Evolutionary conservation across 2,329 filamentous ascomycete genomes (phyloP).

Genomic region (Amesomyces nigricolor): DNA sequence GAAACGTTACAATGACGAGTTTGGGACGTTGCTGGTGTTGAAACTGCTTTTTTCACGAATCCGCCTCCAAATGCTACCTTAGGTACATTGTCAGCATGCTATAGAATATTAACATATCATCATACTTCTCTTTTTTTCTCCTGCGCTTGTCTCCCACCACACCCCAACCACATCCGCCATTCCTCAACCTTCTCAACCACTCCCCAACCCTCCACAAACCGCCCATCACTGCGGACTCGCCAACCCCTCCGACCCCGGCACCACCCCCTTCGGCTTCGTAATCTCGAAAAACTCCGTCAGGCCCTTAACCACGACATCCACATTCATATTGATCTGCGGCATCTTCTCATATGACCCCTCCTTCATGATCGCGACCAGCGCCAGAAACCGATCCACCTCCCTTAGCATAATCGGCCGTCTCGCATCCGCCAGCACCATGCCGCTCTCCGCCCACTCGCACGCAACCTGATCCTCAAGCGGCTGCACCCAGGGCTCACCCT

Average conservation of each 20-base stretch:
- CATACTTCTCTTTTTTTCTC: background rate
- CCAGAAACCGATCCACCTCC: constrained; percentile 68
- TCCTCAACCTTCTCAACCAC: background rate
- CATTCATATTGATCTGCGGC: constrained; percentile 80
- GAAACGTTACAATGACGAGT: no score
- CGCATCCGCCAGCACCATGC: constrained; percentile 60
- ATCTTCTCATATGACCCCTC: constrained; percentile 80
- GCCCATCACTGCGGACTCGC: constrained; percentile 1
- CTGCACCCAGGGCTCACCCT: constrained; percentile 56
- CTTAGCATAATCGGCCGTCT: constrained; percentile 61
- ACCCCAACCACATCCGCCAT: no score
- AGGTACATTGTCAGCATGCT: no score
- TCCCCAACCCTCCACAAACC: background rate
- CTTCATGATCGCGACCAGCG: constrained; percentile 80
- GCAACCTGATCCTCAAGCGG: constrained; percentile 61
- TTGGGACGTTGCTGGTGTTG: no score
- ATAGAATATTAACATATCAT: no score
- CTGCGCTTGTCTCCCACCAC: background rate
- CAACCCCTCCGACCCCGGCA: background rate
- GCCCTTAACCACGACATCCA: constrained; percentile 73
- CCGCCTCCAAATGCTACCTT: no score
- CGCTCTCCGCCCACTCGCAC: constrained; percentile 61
- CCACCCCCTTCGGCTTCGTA: constrained; percentile 47
- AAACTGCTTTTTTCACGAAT: no score
- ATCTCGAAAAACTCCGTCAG: constrained; percentile 74